A percentile compares a stretch with the other conserved stretches of the same genome.
Evolutionary conservation across 1,139 yeast genomes (phyloP).

Genomic region (Fermentozyma sake): DNA sequence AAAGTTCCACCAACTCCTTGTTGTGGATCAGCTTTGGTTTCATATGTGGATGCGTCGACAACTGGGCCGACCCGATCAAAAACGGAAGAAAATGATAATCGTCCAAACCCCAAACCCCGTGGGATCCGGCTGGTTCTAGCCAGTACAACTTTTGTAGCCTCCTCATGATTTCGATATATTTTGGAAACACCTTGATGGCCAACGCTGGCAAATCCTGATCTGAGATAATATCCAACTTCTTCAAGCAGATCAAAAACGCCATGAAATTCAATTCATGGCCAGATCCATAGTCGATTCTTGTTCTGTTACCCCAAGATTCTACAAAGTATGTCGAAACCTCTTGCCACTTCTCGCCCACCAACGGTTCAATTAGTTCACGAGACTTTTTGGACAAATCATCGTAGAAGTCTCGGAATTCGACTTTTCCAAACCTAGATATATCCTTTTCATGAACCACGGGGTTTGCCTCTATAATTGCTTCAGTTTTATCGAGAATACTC

Average conservation of each 20-base stretch:
- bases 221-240: constrained; percentile 31
- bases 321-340: constrained; percentile 52
- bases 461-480: constrained; percentile 41
- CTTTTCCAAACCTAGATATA: constrained; percentile 86
- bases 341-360: constrained; percentile 12
- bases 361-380: constrained; percentile 18
- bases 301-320: constrained; percentile 82
- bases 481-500: constrained; percentile 42
- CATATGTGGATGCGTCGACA: constrained; percentile 72
- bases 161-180: constrained; percentile 52
- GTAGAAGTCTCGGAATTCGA: constrained; percentile 81
- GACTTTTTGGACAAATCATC: constrained; percentile 51
- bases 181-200: constrained; percentile 60
- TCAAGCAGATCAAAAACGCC: constrained; percentile 58
- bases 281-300: constrained; percentile 91
- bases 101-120: constrained; percentile 96
- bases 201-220: constrained; percentile 46
- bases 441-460: constrained; percentile 67
- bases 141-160: constrained; percentile 58
- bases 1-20: constrained; percentile 75
- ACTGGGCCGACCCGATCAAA: constrained; percentile 82
- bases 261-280: constrained; percentile 93
- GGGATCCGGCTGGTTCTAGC: constrained; percentile 83
- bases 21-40: constrained; percentile 87
- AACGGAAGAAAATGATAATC: constrained; percentile 94